phyloP scores from a whole-genome alignment of 352 stramenopile genomes.

The Aphanomyces cochlioides region DNA sequence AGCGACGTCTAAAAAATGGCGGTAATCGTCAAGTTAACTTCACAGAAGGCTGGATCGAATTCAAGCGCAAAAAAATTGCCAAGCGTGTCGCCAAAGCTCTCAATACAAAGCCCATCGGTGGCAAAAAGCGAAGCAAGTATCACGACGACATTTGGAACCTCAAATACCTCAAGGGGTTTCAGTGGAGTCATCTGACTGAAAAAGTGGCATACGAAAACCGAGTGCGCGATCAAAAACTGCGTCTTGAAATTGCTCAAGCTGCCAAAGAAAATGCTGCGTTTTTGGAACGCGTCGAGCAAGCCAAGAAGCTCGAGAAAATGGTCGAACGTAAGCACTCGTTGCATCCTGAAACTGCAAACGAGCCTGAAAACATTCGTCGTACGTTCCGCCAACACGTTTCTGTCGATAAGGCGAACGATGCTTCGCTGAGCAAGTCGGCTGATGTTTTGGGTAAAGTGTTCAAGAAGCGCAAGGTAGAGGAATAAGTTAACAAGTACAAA shows the following conservation, averaged over 20 bases:
- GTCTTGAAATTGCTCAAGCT: constrained; percentile 79
- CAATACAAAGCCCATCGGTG: constrained; percentile 91
- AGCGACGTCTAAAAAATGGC: constrained; percentile 84
- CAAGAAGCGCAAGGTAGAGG: constrained; percentile 57
- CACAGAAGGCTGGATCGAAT: constrained; percentile 98
- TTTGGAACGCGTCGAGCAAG: constrained; percentile 82
- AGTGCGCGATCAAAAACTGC: constrained; percentile 81
- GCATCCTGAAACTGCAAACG: constrained; percentile 32
- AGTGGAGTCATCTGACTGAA: constrained; percentile 98
- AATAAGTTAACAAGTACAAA: constrained; percentile 72
- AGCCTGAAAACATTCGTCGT: constrained; percentile 43
- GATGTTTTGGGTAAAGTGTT: constrained; percentile 71
- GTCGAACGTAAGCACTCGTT: constrained; percentile 62
- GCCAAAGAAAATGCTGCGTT: constrained; percentile 87
- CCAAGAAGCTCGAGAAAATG: constrained; percentile 83
- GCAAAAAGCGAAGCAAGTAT: constrained; percentile 95
- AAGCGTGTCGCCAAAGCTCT: constrained; percentile 91
- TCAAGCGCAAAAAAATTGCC: constrained; percentile 95
- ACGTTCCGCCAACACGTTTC: constrained; percentile 71
- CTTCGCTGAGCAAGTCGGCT: constrained; percentile 46
- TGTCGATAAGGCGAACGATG: constrained; percentile 61
- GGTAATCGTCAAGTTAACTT: constrained; percentile 89
- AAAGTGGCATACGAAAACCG: constrained; percentile 93
- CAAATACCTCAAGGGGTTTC: constrained; percentile 99
- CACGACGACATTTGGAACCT: constrained; percentile 98